Evolutionary conservation across 805 yeast genomes (phyloP), one percentile per base, ranked within the genome.

Genomic region (Metschnikowia amazonensis): DNA sequence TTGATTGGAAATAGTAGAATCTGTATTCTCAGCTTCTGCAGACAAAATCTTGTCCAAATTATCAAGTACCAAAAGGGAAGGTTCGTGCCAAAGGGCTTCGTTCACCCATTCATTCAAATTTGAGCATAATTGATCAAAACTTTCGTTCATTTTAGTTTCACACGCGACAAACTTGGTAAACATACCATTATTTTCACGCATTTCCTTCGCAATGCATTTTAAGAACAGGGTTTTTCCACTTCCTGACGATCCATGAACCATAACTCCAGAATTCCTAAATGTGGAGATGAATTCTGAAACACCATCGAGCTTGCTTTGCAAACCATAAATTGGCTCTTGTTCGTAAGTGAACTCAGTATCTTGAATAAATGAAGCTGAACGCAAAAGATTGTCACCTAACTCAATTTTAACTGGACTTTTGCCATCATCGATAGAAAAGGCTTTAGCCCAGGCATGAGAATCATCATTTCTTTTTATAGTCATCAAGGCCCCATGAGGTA

Each of bases 221-320:
- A 81, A 57, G 2, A 84, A 49, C 1, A 80, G 64, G 0, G 94
- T 69, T 60, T 92, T 92, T 0, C 98, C 98, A 49, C 88, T 77
- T 0, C 97, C 97, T 1, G 86, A 69, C 18, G 81, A 65, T 0
- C 97, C 98, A 53, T 80, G 75, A 0, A 90, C 57, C 44, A 89
- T 65, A 0, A 81, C 67, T 1, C 92, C 87, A 6, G 74, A 60
- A 42, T 71, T 73, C 5, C 76, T 58, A 24, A 68, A 76, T 33
- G 74, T 62, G 5, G 69, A 57, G 3, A 82, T 55, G 0, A 74
- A 59, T 6, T 69, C 70, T 5, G 64, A 52, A 9, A 81, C 55
- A 3, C 67, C 64, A 0, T 60, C 63, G 9, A 82, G 53, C 5
- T 70, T 56, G 3, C 63, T 55, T 24, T 80, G 82, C 36, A 82